These are phyloP conservation scores for Inosperma sp. DNA, from an alignment of 768 basidiomycete species.

Conservation along the genomic window DNA sequence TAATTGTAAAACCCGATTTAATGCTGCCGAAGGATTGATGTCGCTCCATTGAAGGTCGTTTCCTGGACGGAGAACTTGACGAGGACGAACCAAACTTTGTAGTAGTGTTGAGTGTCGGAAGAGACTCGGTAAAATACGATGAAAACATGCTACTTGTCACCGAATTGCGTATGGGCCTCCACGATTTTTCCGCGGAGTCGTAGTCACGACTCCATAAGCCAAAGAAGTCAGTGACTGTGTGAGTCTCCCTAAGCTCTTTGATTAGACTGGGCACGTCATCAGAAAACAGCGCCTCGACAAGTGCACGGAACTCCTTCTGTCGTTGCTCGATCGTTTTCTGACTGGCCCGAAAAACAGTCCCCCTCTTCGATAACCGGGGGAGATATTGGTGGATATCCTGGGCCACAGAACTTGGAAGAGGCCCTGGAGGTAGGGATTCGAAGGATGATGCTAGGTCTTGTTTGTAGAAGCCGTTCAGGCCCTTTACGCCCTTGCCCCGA, in stretches of 20 bases:
- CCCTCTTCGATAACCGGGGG: conserved; percentile 67
- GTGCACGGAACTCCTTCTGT: conserved; percentile 50
- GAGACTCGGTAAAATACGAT: conserved; percentile 51
- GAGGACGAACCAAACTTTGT: conserved; percentile 14
- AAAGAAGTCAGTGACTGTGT: conserved; percentile 69
- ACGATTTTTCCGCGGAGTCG: conserved; percentile 48
- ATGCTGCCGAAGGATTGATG: conserved; percentile 4
- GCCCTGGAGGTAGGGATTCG: conserved; percentile 80
- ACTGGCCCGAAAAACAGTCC: conserved; percentile 66
- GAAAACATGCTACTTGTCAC: conserved; percentile 54
- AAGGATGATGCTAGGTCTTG: conserved; percentile 75
- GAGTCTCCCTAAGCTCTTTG: conserved; percentile 56
- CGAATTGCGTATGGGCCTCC: conserved; percentile 36
- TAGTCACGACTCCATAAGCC: conserved; percentile 71
- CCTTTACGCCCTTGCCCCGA: conserved; percentile 74
- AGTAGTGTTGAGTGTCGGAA: conserved; percentile 14
- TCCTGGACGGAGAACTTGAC: conserved; percentile 17
- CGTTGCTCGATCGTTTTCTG: conserved; percentile 63
- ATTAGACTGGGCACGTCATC: conserved; percentile 63
- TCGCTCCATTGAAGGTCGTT: conserved; percentile 8
- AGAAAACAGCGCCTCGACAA: conserved; percentile 56
- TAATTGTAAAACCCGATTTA: background rate
- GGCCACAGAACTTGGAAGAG: conserved; percentile 71
- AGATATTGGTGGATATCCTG: conserved; percentile 61
- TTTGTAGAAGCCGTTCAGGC: conserved; percentile 58